Percentiles rank a stretch among this genome's conserved stretches.
Evolutionary conservation across 2,329 filamentous ascomycete species (phyloP).

Genomic region (Penicillium expansum): DNA sequence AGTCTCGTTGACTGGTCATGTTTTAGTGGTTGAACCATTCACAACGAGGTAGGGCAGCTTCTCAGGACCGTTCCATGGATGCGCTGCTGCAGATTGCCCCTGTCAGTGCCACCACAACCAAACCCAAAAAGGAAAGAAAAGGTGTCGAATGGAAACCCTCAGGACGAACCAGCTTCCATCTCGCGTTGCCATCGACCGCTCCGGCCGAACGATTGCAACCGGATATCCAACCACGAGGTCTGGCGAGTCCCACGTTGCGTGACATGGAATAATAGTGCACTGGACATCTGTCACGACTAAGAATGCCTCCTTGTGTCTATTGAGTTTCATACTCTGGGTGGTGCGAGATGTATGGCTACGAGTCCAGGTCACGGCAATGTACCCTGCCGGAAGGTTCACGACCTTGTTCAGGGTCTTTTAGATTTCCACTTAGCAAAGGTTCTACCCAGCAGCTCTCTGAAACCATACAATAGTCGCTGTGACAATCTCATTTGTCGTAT

Average conservation of each 20-base stretch:
- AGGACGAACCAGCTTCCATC: not conserved
- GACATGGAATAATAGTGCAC: not conserved
- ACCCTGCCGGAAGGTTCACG: not conserved
- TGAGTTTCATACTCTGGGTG: not conserved
- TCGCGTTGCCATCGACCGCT: not conserved
- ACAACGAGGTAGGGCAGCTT: not conserved
- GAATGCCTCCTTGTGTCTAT: not conserved
- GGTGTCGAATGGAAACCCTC: not conserved
- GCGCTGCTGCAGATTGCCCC: slow-evolving; percentile 1
- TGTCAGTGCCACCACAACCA: not conserved
- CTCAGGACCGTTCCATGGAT: not conserved
- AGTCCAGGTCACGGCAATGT: not conserved
- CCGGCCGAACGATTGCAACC: not conserved
- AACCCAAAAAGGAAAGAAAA: not conserved
- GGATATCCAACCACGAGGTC: not conserved
- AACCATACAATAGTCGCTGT: not conserved
- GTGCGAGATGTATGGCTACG: not conserved
- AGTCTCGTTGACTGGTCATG: not conserved
- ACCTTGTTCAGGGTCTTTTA: not conserved
- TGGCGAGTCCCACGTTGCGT: not conserved
- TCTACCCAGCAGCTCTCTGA: not conserved
- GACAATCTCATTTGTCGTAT: not conserved
- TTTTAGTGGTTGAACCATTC: not conserved
- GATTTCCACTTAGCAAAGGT: not conserved
- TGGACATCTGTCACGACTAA: not conserved